These are phyloP conservation scores for Leishmania arabica DNA, from an alignment of 208 protist genomes.

Conservation along the genomic window DNA sequence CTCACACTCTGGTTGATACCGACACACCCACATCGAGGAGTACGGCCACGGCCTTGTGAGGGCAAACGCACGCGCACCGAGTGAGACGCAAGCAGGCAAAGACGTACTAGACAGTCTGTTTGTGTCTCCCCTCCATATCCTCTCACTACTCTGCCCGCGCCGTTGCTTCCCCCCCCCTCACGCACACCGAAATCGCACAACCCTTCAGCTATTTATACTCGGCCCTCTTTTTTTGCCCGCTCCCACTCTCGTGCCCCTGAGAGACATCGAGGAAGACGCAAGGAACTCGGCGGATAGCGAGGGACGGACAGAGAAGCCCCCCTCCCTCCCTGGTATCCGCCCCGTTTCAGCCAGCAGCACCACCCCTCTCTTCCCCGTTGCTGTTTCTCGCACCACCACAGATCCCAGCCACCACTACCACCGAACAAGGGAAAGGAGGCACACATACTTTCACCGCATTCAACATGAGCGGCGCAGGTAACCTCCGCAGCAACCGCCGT, in stretches of 20 bases:
- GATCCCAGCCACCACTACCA: neutral
- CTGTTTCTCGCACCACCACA: neutral
- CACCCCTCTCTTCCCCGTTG: neutral
- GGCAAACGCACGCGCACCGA: neutral
- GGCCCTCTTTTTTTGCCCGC: neutral
- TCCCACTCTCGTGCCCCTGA: neutral
- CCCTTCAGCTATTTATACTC: neutral
- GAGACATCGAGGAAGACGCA: neutral
- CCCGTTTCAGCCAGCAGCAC: neutral
- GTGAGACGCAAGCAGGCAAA: neutral
- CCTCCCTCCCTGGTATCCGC: neutral
- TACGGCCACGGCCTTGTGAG: neutral
- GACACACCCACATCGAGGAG: neutral
- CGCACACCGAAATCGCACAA: neutral
- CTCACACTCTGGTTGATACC: neutral
- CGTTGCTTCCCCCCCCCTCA: neutral
- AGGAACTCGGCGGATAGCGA: neutral
- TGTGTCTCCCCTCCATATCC: neutral
- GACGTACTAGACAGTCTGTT: neutral
- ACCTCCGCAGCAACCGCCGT: constrained; percentile 56
- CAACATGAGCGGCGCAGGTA: constrained; percentile 19
- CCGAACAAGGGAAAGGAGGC: neutral
- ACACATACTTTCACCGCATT: neutral
- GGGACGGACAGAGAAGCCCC: neutral
- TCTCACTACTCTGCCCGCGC: neutral